phyloP scores from a whole-genome alignment of 2,329 filamentous ascomycete genomes.

The Helotiales sp. region DNA sequence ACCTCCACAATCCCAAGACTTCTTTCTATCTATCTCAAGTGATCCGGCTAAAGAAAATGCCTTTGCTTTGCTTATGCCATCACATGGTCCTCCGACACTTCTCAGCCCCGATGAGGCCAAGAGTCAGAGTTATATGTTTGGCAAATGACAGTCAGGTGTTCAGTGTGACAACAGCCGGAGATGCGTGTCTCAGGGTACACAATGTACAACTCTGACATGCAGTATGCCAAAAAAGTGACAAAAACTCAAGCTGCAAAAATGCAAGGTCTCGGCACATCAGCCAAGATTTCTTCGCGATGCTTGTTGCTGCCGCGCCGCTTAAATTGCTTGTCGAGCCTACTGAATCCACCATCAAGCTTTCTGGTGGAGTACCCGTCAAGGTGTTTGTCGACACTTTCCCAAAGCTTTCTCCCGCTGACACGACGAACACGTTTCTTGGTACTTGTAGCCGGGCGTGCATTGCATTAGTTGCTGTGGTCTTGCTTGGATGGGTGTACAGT shows the following conservation, averaged over 20 bases:
- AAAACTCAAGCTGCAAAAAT: neutral
- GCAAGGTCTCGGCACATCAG: neutral
- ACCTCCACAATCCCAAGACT: neutral
- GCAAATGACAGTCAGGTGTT: neutral
- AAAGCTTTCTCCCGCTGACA: neutral
- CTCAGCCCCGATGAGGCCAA: neutral
- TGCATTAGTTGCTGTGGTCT: slow-evolving; percentile 5
- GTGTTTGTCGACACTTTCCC: neutral
- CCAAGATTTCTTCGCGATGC: neutral
- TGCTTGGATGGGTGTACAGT: neutral
- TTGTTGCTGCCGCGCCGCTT: slow-evolving; percentile 7
- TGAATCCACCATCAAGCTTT: slow-evolving; percentile 1
- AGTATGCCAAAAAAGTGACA: neutral
- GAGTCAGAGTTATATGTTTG: neutral
- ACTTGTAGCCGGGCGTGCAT: neutral
- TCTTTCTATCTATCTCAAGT: neutral
- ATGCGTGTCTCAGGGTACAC: neutral
- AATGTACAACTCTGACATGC: neutral
- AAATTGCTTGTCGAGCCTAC: neutral
- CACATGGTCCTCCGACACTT: neutral
- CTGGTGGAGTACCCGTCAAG: neutral
- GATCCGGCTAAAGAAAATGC: neutral
- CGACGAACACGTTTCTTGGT: neutral
- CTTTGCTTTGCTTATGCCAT: neutral
- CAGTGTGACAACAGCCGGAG: neutral